A percentile compares a stretch with the other conserved stretches of the same genome.
Evolutionary conservation across 805 yeast species (phyloP).

Genomic region (Saturnispora dispora): DNA sequence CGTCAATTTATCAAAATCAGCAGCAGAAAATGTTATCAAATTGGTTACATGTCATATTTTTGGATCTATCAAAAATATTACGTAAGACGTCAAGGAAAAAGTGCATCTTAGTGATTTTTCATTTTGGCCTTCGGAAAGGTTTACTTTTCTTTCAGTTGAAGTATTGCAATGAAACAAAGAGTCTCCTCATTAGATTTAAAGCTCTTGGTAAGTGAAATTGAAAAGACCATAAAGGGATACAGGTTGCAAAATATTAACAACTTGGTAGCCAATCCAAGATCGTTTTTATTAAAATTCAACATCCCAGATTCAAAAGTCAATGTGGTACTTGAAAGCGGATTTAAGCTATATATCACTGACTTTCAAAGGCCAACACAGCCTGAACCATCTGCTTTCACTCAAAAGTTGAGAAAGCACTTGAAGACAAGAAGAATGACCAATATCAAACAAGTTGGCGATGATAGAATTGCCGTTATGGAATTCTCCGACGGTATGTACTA

Average conservation of each 20-base stretch:
- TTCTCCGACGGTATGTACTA: slow-evolving; percentile 76
- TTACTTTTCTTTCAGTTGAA: background rate
- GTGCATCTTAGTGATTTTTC: background rate
- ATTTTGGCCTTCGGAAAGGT: background rate
- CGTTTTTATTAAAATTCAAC: slow-evolving; percentile 71
- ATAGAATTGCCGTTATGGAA: slow-evolving; percentile 73
- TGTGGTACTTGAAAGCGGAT: slow-evolving; percentile 79
- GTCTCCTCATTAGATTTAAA: slow-evolving; percentile 76
- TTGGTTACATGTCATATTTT: background rate
- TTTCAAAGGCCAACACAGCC: slow-evolving; percentile 75
- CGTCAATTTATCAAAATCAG: background rate
- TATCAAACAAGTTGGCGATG: slow-evolving; percentile 66
- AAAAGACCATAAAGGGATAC: slow-evolving; percentile 45
- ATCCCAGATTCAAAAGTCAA: slow-evolving; percentile 73
- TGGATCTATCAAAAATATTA: background rate
- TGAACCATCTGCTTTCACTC: slow-evolving; percentile 76
- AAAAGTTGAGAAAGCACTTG: slow-evolving; percentile 78
- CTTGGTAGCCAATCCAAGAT: slow-evolving; percentile 59
- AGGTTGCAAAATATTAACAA: slow-evolving; percentile 82
- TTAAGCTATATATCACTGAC: slow-evolving; percentile 67
- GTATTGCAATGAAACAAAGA: slow-evolving; percentile 53
- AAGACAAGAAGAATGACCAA: slow-evolving; percentile 69
- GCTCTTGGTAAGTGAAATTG: slow-evolving; percentile 59
- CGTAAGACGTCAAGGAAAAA: background rate
- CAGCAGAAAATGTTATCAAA: background rate